Percentiles rank a stretch among this genome's conserved stretches.
Evolutionary conservation across 805 yeast species (phyloP).

Genomic region (Candida maesae): DNA sequence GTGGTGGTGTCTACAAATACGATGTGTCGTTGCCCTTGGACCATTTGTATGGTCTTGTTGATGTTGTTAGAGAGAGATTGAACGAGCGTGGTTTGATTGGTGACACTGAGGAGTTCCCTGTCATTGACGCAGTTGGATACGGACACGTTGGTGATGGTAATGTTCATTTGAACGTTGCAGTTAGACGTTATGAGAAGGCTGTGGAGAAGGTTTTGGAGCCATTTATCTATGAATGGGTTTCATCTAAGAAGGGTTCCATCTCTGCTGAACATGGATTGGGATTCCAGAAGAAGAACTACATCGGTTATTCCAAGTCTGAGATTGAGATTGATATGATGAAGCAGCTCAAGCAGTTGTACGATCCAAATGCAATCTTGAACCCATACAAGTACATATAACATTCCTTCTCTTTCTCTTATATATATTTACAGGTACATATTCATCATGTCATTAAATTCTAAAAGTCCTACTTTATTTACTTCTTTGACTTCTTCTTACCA

Average conservation of each 20-base stretch:
- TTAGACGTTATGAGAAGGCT: slow-evolving; percentile 71
- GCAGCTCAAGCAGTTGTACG: slow-evolving; percentile 73
- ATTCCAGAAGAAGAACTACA: slow-evolving; percentile 89
- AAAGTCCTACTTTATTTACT: no score
- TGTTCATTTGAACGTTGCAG: slow-evolving; percentile 89
- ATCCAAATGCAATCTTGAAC: slow-evolving; percentile 88
- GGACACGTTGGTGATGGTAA: slow-evolving; percentile 99
- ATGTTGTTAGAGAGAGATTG: slow-evolving; percentile 65
- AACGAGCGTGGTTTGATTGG: slow-evolving; percentile 55
- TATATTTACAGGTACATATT: no score
- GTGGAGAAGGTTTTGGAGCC: slow-evolving; percentile 88
- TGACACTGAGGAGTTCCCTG: slow-evolving; percentile 67
- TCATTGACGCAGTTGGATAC: slow-evolving; percentile 86
- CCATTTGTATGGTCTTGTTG: slow-evolving; percentile 78
- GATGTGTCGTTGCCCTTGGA: slow-evolving; percentile 89
- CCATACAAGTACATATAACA: slow-evolving; percentile 83
- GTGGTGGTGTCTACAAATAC: slow-evolving; percentile 95
- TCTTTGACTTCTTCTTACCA: slow-evolving; percentile 5
- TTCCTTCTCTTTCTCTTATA: no score
- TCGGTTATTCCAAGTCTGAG: slow-evolving; percentile 77
- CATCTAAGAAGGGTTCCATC: slow-evolving; percentile 70
- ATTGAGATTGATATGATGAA: slow-evolving; percentile 72
- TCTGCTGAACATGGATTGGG: slow-evolving; percentile 98
- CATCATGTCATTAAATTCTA: no score
- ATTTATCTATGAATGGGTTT: slow-evolving; percentile 89